Evolutionary conservation across 2,329 filamentous ascomycete genomes (phyloP).

Genomic region (Aspergillus versicolor): DNA sequence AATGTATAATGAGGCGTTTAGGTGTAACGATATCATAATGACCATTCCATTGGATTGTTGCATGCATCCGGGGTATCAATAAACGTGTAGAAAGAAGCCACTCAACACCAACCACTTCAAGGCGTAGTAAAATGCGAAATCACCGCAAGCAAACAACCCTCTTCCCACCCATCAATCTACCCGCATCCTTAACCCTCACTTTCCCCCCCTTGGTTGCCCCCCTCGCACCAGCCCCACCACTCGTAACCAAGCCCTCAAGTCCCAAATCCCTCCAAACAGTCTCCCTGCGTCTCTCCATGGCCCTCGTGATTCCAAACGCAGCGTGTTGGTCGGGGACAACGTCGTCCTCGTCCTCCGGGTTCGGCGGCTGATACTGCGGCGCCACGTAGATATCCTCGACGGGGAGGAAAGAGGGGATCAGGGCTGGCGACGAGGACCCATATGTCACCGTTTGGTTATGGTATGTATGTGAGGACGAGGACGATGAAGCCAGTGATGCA

Average conservation of each 20-base stretch:
- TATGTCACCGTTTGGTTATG: slow-evolving; percentile 26
- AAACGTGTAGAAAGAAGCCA: neutral
- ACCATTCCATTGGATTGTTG: slow-evolving; percentile 4
- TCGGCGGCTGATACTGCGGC: slow-evolving; percentile 61
- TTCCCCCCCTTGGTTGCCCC: slow-evolving; percentile 17
- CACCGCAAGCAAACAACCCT: slow-evolving; percentile 39
- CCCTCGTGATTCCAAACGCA: slow-evolving; percentile 64
- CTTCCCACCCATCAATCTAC: slow-evolving; percentile 39
- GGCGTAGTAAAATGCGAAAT: neutral
- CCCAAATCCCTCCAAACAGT: slow-evolving; percentile 58
- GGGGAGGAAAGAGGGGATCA: slow-evolving; percentile 46
- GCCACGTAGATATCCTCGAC: slow-evolving; percentile 62
- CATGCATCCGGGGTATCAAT: slow-evolving; percentile 10
- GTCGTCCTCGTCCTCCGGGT: slow-evolving; percentile 67
- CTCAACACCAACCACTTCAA: neutral
- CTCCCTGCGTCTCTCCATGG: slow-evolving; percentile 56
- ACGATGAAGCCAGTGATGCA: slow-evolving; percentile 12
- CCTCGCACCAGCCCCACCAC: slow-evolving; percentile 20
- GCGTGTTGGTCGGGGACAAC: slow-evolving; percentile 67
- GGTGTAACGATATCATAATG: slow-evolving; percentile 19
- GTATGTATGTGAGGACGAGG: slow-evolving; percentile 15
- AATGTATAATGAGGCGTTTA: slow-evolving; percentile 20
- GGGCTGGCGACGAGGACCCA: slow-evolving; percentile 31
- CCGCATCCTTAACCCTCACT: slow-evolving; percentile 29
- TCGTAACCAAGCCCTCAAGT: slow-evolving; percentile 22